A percentile compares a stretch with the other conserved stretches of the same genome.
phyloP scores from a whole-genome alignment of 768 basidiomycete species.

The Amanita subjunquillea region DNA sequence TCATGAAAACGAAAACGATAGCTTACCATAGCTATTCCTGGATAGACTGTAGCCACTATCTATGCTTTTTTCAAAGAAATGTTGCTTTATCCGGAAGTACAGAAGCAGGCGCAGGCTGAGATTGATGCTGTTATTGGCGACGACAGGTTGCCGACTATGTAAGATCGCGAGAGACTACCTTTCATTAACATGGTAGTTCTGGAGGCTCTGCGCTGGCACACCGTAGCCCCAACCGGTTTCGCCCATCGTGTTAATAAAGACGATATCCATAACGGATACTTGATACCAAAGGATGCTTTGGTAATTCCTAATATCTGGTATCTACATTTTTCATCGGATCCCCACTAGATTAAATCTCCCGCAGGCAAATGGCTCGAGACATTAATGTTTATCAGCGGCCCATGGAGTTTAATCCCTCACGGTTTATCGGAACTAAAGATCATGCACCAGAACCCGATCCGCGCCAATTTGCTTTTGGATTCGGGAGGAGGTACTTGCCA shows the following conservation, averaged over 20 bases:
- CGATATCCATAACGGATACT: slow-evolving; percentile 30
- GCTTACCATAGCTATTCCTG: not conserved
- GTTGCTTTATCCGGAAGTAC: slow-evolving; percentile 3
- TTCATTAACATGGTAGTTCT: slow-evolving; percentile 27
- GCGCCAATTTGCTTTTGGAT: slow-evolving; percentile 38
- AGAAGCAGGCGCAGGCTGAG: slow-evolving; percentile 14
- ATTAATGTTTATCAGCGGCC: slow-evolving; percentile 32
- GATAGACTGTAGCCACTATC: slow-evolving; percentile 29
- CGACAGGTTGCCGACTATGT: slow-evolving; percentile 27
- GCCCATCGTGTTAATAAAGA: slow-evolving; percentile 32
- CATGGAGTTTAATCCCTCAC: slow-evolving; percentile 31
- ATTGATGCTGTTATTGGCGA: slow-evolving; percentile 24
- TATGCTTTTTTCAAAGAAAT: slow-evolving; percentile 30
- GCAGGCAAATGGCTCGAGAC: slow-evolving; percentile 33
- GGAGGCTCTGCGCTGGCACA: slow-evolving; percentile 3
- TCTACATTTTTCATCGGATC: not conserved
- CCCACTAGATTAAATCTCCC: not conserved
- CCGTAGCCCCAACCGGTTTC: slow-evolving; percentile 9
- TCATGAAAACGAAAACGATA: not conserved
- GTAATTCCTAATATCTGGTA: slow-evolving; percentile 16
- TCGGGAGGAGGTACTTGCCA: slow-evolving; percentile 7
- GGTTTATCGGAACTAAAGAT: slow-evolving; percentile 28
- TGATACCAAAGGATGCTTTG: slow-evolving; percentile 29
- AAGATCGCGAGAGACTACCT: slow-evolving; percentile 21
- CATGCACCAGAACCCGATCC: slow-evolving; percentile 31